Base-by-base conservation (phyloP, 2,329 filamentous ascomycete genomes). In the Ophiostoma novo-ulmi region DNA sequence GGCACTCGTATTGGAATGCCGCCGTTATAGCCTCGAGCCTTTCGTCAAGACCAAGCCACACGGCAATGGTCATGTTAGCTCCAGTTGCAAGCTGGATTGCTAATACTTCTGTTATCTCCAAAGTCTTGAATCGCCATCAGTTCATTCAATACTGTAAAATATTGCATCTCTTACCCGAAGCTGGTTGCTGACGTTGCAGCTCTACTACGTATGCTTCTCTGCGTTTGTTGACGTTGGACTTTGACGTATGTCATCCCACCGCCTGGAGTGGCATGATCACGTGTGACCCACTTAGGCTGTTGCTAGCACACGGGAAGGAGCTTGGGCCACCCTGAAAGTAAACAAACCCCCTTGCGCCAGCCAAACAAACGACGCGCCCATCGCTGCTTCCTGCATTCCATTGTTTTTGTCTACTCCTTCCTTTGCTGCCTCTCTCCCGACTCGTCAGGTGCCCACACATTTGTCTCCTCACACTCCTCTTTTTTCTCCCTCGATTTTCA, bases 301-400 rank as follows among this genome's bases (percentile, higher is more conserved):
- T 72, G 67, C 67, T 69, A 48, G 66, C n/a, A 31, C 35, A 41
- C 36, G 69, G 68, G 38, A 66, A 69, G 71, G 70, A 74, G 73
- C 73, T 74, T 70, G 70, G 73, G 68, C 73, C 73, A 73, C n/a
- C 36, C 8, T 69, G 65, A 74, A 74, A 74, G 75, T 75, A 75
- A 76, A 75, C 72, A 74, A 74, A 72, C 73, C 69, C 48, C 22
- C 14, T 44, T 41, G 13, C 65, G n/a, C 36, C 44, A 69, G 58
- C 72, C 72, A 70, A 70, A 65, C 69, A 70, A 17, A 70, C 67
- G 41, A 67, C 65, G 65, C 69, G 41, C 67, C 64, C 67, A 61
- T 58, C 44, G 67, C 26, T 35, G 39, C 31, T 35, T 14, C 36
- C 44, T 48, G 14, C 14, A 48, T 48, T 48, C 10, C 68, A 39